A percentile compares a stretch with the other conserved stretches of the same genome.
These are phyloP conservation scores for Rhododendron ferrugineum DNA, from an alignment of 148 eudicot species.

Conservation along the genomic window DNA sequence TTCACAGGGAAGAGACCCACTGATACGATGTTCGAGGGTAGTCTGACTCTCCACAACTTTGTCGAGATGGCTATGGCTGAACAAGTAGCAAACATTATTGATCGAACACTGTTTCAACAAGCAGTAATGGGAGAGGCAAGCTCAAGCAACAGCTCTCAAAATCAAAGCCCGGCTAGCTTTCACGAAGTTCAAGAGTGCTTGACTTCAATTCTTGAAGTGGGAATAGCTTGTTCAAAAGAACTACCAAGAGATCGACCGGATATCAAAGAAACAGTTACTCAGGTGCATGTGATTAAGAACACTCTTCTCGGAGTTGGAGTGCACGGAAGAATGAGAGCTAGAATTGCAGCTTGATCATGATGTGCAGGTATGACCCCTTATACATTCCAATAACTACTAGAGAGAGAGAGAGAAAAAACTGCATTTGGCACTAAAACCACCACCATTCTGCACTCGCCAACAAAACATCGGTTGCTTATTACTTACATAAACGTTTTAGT, in stretches of 20 bases:
- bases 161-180: background rate
- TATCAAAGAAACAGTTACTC: background rate
- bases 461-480: no score
- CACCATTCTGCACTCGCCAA: no score
- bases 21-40: background rate
- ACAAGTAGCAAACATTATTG: background rate
- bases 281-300: no score
- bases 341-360: no score
- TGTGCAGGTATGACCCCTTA: no score
- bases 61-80: background rate
- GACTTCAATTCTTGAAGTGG: background rate
- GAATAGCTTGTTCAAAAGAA: background rate
- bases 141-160: background rate
- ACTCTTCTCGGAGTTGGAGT: no score
- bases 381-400: no score
- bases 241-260: background rate
- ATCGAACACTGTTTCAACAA: background rate
- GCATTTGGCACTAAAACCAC: no score
- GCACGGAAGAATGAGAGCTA: no score
- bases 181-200: background rate
- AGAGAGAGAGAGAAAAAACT: no score
- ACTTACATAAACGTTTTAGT: no score
- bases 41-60: background rate
- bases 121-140: background rate
- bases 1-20: background rate